Base-by-base conservation (phyloP, 192 early-diverging fungal genomes). In the Backusella macrospora region DNA sequence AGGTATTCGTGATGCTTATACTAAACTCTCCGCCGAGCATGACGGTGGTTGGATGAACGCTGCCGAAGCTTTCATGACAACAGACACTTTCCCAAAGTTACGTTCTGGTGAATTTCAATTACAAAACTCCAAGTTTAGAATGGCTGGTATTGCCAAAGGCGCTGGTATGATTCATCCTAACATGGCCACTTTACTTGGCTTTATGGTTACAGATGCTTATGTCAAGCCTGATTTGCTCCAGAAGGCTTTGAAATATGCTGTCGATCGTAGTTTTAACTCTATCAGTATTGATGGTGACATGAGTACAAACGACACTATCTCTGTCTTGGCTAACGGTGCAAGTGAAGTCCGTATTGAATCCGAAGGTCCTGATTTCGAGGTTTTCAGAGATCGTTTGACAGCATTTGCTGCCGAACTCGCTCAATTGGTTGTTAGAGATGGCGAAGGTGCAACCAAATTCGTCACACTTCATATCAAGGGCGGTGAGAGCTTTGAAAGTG, bases 111-210 rank as follows among this genome's bases (percentile, higher is more conserved):
- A 84, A 45, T 86, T 84, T 71, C 71, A 63, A 6, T 65, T 91
- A 37, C 82, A 90, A 0, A 76, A 76, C 26, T 69, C 76, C 12
- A 69, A 74, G 7, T 95, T 91, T 69, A 80, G 89, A n/a, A 91
- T 99, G 87, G 96, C 96, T 0, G 97, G 97, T 16, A 96, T 96
- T 81, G 90, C 91, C 21, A 99, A 99, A 84, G 97, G 97, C 43
- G 97, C 97, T 5, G 97, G 97, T 10, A 97, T 97, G 97, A 97
- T 99, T 68, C 97, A 99, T 77, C 97, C 97, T 12, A 95, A 98
- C 81, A 99, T 99, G 97, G 97, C 96, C 14, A 99, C 97, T 7
- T 82, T 99, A 74, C 85, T 99, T 43, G 91, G 91, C 8, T 90
- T 91, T 15, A 83, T 98, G 13, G 94, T 94, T 62, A 99, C 97